These are phyloP conservation scores for Hordeum marinum DNA, from an alignment of 176 grass and related monocot genomes.

Conservation along the genomic window DNA sequence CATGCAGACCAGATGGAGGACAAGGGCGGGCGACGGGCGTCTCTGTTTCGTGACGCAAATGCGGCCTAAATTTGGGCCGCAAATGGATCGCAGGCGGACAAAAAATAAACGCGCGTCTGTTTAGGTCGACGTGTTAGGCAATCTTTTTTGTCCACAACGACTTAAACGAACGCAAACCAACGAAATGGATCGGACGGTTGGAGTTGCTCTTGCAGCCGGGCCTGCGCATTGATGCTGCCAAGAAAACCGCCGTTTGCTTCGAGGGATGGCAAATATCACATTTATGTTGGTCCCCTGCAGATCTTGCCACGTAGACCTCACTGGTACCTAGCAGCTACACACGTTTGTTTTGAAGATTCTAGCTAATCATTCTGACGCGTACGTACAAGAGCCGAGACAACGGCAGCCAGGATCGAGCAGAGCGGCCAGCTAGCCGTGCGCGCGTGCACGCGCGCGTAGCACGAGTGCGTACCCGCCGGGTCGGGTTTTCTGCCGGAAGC, in stretches of 20 bases:
- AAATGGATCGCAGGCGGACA: no score
- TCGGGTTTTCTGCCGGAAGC: background rate
- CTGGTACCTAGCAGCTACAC: no score
- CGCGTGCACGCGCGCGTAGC: background rate
- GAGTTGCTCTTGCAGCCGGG: background rate
- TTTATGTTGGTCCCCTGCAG: background rate
- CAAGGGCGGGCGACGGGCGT: no score
- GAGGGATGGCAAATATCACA: background rate
- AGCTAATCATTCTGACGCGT: background rate
- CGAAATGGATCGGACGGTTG: no score
- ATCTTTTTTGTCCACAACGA: no score
- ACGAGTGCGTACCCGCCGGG: background rate
- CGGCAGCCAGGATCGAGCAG: background rate
- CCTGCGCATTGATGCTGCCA: background rate
- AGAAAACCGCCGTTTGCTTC: background rate
- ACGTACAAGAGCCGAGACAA: background rate
- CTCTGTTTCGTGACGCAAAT: no score
- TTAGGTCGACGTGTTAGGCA: no score
- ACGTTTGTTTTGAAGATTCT: no score
- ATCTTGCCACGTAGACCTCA: background rate
- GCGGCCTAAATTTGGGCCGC: no score
- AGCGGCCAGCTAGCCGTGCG: background rate
- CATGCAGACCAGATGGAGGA: no score
- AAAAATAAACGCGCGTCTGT: no score
- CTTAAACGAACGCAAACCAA: no score